phyloP scores from a whole-genome alignment of 352 stramenopile genomes.

The Pythium volutum region DNA sequence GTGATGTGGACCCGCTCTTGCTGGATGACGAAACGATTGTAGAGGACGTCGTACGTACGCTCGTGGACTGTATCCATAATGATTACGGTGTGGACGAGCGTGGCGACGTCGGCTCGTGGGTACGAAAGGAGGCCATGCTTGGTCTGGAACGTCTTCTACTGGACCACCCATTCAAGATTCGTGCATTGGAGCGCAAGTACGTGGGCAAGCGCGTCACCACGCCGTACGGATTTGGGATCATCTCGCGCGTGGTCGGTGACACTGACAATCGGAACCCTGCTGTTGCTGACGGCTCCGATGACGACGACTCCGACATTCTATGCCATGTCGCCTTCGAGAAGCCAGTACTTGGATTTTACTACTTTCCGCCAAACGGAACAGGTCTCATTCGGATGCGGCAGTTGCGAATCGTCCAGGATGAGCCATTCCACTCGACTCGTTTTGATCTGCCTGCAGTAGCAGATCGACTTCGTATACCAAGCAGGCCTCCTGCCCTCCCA shows the following conservation, averaged over 20 bases:
- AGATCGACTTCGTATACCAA: background rate
- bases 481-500: background rate
- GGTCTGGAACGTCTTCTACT: constrained; percentile 84
- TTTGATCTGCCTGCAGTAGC: constrained; percentile 21
- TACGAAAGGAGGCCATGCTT: constrained; percentile 93
- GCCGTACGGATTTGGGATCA: constrained; percentile 42
- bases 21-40: constrained; percentile 26
- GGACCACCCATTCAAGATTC: constrained; percentile 23
- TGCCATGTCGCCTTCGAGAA: constrained; percentile 68
- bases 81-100: constrained; percentile 98
- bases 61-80: constrained; percentile 83
- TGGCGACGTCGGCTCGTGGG: constrained; percentile 98
- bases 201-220: constrained; percentile 31
- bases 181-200: constrained; percentile 28
- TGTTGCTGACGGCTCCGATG: background rate
- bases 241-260: constrained; percentile 34
- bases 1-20: background rate
- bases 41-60: constrained; percentile 68
- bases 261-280: background rate
- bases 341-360: constrained; percentile 59
- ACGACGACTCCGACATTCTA: constrained; percentile 34
- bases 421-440: background rate
- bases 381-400: constrained; percentile 45
- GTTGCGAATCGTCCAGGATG: constrained; percentile 12
- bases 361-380: constrained; percentile 59